phyloP scores from a whole-genome alignment of 306 rosid genomes.

The Quercus suber region DNA sequence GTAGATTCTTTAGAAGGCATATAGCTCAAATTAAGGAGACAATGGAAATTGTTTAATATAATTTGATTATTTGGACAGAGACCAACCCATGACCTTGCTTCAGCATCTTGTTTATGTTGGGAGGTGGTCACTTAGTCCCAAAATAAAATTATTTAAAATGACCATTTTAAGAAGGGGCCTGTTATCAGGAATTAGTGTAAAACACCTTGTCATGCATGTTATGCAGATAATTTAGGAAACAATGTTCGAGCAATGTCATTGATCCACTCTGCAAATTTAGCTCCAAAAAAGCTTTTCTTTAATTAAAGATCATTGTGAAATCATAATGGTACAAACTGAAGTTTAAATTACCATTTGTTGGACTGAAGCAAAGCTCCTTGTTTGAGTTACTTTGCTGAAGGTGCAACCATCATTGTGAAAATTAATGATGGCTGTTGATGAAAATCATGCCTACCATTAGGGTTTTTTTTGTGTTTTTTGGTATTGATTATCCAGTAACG shows the following conservation, averaged over 20 bases:
- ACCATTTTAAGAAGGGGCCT: background rate
- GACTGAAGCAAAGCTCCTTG: background rate
- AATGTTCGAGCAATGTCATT: background rate
- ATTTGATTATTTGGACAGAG: background rate
- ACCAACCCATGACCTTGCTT: background rate
- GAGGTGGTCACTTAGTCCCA: background rate
- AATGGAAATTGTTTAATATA: background rate
- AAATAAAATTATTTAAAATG: background rate
- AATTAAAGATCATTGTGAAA: background rate
- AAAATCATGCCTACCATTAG: background rate
- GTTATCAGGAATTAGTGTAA: background rate
- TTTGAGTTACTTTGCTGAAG: background rate
- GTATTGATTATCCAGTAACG: background rate
- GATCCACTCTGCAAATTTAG: background rate
- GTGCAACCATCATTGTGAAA: background rate
- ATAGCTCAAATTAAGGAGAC: background rate
- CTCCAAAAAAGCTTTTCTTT: background rate
- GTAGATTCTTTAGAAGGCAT: background rate
- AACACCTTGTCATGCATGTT: background rate
- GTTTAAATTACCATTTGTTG: background rate
- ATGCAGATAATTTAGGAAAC: background rate
- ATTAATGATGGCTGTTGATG: background rate
- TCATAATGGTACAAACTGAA: background rate
- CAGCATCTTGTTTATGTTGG: background rate
- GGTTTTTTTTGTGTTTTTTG: too few species aligned